Percentiles rank a stretch among this genome's conserved stretches.
Conservation (phyloP, 495 filamentous ascomycete genomes). For the Monascus purpureus region DNA sequence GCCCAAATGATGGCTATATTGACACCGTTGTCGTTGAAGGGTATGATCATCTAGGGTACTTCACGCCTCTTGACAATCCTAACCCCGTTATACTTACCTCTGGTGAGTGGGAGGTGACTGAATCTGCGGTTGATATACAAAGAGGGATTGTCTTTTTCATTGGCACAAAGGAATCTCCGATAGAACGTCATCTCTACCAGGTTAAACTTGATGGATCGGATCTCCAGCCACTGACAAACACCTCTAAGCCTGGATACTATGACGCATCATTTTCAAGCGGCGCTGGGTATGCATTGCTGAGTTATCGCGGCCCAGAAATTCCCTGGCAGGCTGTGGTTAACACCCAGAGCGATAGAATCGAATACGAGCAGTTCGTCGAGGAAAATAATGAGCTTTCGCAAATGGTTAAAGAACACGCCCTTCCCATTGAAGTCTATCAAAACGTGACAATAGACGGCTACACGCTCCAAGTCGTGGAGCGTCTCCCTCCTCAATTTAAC, state of each 20-base stretch:
- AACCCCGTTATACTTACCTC: slow-evolving; percentile 73
- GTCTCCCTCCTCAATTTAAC: slow-evolving; percentile 83
- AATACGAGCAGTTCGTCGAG: slow-evolving; percentile 57
- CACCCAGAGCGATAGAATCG: slow-evolving; percentile 52
- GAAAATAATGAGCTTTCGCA: slow-evolving; percentile 56
- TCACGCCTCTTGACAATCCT: slow-evolving; percentile 75
- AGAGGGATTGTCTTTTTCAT: slow-evolving; percentile 84
- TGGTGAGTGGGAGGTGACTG: slow-evolving; percentile 85
- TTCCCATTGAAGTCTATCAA: slow-evolving; percentile 74
- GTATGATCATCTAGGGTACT: slow-evolving; percentile 87
- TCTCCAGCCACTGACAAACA: slow-evolving; percentile 59
- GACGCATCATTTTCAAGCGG: slow-evolving; percentile 71
- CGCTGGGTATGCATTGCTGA: slow-evolving; percentile 66
- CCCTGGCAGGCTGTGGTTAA: slow-evolving; percentile 87
- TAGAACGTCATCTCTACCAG: slow-evolving; percentile 79
- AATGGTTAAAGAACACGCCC: slow-evolving; percentile 57
- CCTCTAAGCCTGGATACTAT: slow-evolving; percentile 67
- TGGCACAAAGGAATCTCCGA: slow-evolving; percentile 73
- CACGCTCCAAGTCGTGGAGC: slow-evolving; percentile 75
- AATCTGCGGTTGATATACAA: slow-evolving; percentile 71
- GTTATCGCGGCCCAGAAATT: slow-evolving; percentile 71
- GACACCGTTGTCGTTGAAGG: slow-evolving; percentile 81
- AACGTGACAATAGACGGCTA: slow-evolving; percentile 71
- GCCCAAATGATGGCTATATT: slow-evolving; percentile 76
- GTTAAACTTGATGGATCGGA: slow-evolving; percentile 70